Base-by-base conservation (phyloP, 2,329 filamentous ascomycete genomes). In the Xylaria polymorpha region DNA sequence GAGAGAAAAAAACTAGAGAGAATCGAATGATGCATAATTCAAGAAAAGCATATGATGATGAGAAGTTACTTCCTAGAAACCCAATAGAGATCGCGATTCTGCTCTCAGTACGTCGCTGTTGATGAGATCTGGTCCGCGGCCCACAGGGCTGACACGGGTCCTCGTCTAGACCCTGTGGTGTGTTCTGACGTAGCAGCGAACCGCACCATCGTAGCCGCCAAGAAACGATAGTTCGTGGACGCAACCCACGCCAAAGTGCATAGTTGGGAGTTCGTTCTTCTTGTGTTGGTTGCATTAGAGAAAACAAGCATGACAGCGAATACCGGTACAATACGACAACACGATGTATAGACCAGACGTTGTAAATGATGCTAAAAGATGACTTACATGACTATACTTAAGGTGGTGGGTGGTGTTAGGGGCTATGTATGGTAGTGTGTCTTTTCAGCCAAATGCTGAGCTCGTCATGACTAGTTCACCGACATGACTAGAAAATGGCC, bases 341-440 rank as follows among this genome's bases (percentile, higher is more conserved):
- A 20, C 15, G 18, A 51, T 32, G 50, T 6, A 39, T 22, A 46
- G n/a, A 41, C 25, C 22, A 55, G 39, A 37, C 15, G 58, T 22
- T 37, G 39, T n/a, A 50, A 3, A 14, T 18, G 12, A 56, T 43
- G 48, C 58, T 66, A 65, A 65, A 65, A 53, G 22, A 65, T 65
- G 55, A 65, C 62, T 44, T 65, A 46, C 62, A 60, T 65, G 62
- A 6, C 12, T 12, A 10, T 37, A 37, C 35, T 12, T 37, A 37
- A 29, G 25, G 25, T 29, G n/a, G n/a, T n/a, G 22, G 51, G 61
- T 37, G 51, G 29, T 56, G 29, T 48, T 29, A n/a, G 35, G 10
- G 51, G 51, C 51, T 56, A 56, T 55, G 51, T 55, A 8, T 15
- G 14, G 20, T 25, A 14, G 35, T 2, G 12, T 57, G 37, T 39